Base-by-base conservation (phyloP, 306 rosid genomes). In the Pterocarpus macrocarpus region DNA sequence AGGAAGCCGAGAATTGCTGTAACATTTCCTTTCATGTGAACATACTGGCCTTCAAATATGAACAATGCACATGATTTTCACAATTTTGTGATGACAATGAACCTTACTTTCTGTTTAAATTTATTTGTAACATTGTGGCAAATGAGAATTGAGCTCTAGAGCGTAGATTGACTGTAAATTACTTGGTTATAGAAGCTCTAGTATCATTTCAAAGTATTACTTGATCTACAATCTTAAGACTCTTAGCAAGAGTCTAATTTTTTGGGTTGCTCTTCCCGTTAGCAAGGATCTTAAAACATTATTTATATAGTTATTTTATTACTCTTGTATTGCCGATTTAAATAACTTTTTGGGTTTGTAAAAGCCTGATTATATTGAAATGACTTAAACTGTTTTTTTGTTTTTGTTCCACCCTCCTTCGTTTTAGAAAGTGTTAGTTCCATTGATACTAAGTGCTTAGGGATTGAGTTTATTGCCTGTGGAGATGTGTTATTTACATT, bases 351-450 rank as follows among this genome's bases (percentile, higher is more conserved):
- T 30, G 22, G 75, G 74, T 64, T n/a, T 77, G 16, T 52, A 69
- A 35, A 70, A 44, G 52, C 41, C 62, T 64, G n/a, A 50, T 38
- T 71, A 10, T 64, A 63, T 61, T 49, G 57, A 36, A 52, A 64
- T 64, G 36, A 33, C 38, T 74, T 43, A 3, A 78, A 9, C 22
- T 53, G 14, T 33, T 39, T 59, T 0, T 14, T 62, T 66, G 43
- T 35, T 34, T 66, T 74, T 55, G 8, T 33, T 52, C 52, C 32
- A 17, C 2, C 72, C 16, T 41, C 34, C 32, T 38, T n/a, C 43
- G n/a, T 71, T 36, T 65, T 55, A 30, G 32, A 50, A 61, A 76
- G 49, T 66, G 39, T 69, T 79, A 58, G 70, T 72, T 81, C 53
- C 55, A 49, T 38, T 15, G 3, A 71, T 77, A 76, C 38, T 55